Base-by-base conservation (phyloP, 2,329 filamentous ascomycete species). In the Ceratocystis diversiconidia region DNA sequence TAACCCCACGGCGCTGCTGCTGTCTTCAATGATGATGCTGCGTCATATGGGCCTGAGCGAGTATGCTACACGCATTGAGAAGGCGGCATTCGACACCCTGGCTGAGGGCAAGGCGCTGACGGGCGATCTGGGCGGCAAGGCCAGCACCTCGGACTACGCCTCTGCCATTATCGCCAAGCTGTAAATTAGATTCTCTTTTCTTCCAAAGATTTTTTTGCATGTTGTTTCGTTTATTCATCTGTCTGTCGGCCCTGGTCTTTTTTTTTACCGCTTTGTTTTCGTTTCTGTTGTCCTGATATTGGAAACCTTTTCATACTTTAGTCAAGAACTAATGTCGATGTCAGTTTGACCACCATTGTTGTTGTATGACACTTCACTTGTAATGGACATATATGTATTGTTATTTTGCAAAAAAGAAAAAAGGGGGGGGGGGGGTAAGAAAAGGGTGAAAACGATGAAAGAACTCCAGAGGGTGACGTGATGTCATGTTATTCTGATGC, bases 1-100 rank as follows among this genome's bases (percentile, higher is more conserved):
- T 74, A 99, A 99, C 85, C 94, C 94, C 69, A 97, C 94, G 68
- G 94, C 94, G 68, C 86, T 99, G 72, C 85, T 99, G 70, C 88
- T 97, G 74, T 90, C 85, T 77, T 95, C 89, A 76, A 94, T 97
- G 81, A 97, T 99, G 94, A 97, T 99, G 94, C 80, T 99, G 83
- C 87, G 94, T 78, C 94, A 99, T 80, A 97, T 99, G 92, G 86
- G 89, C 73, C 83, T 99, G 70, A 86, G 80, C 76, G 82, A 90
- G 69, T 86, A 97, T 76, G 94, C 94, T 71, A 77, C 81, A 76
- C 86, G 85, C 76, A 97, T 99, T 74, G 90, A 97, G 83, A 88
- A 85, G 78, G 94, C 94, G 70, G 95, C 92, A 74, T 97, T 99
- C 77, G 89, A 89, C 76, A 95, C 92, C 68, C 84, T 99, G 70